Evolutionary conservation across 371 early-diverging fungal species (phyloP).

Genomic region (Mucor racemosus): DNA sequence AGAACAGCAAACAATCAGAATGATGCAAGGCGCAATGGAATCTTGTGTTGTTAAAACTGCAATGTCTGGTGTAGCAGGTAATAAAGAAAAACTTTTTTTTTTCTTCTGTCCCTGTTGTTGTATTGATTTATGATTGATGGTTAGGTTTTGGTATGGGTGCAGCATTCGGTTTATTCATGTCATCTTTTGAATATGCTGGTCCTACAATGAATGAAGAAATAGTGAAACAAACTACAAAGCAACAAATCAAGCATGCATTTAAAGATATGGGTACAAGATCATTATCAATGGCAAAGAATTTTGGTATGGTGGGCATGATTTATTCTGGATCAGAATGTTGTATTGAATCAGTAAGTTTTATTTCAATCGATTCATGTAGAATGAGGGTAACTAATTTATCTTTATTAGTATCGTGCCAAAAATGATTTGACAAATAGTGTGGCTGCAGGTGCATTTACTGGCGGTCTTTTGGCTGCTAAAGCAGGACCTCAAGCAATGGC

Average conservation of each 20-base stretch:
- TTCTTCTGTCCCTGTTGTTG: neutral
- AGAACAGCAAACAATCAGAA: slow-evolving; percentile 46
- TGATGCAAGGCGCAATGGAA: slow-evolving; percentile 60
- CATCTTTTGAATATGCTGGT: slow-evolving; percentile 80
- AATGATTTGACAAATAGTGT: slow-evolving; percentile 91
- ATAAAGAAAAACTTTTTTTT: neutral
- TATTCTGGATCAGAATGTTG: slow-evolving; percentile 93
- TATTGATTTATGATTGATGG: neutral
- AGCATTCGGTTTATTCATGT: slow-evolving; percentile 93
- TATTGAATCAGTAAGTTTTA: slow-evolving; percentile 81
- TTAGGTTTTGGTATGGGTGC: slow-evolving; percentile 91
- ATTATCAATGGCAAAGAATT: slow-evolving; percentile 88
- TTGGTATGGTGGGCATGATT: slow-evolving; percentile 91
- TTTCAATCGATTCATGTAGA: neutral
- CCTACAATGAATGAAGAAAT: slow-evolving; percentile 59
- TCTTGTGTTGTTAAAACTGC: slow-evolving; percentile 81
- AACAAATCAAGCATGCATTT: slow-evolving; percentile 82
- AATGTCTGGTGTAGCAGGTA: slow-evolving; percentile 78
- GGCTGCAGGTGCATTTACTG: slow-evolving; percentile 93
- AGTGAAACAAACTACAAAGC: slow-evolving; percentile 69
- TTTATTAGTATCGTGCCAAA: slow-evolving; percentile 88
- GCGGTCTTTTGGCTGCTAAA: slow-evolving; percentile 84
- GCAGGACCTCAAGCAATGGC: slow-evolving; percentile 81
- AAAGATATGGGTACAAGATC: slow-evolving; percentile 89
- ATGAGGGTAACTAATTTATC: neutral